Conservation (phyloP, 2,329 filamentous ascomycete species). For the Pleomassaria siparia region DNA sequence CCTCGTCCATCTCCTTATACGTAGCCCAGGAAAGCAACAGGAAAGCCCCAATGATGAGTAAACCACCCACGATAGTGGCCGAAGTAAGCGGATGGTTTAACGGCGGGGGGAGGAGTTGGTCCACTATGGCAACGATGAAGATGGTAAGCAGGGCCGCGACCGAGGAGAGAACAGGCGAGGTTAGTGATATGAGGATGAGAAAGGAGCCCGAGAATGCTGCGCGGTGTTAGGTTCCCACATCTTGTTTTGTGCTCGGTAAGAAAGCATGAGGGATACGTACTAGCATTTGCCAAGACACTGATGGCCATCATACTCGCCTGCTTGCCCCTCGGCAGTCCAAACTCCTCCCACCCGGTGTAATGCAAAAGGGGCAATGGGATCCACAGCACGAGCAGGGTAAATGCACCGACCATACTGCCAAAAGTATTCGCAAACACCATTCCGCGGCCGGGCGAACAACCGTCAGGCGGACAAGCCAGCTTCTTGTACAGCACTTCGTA, state of each 20-base stretch:
- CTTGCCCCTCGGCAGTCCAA: constrained; percentile 76
- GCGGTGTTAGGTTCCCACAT: constrained; percentile 8
- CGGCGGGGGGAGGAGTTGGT: constrained; percentile 74
- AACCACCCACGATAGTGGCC: constrained; percentile 78
- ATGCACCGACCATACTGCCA: constrained; percentile 80
- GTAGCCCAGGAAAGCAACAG: constrained; percentile 86
- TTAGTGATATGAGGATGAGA: constrained; percentile 88
- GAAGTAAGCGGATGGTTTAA: constrained; percentile 71
- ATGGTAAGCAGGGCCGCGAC: constrained; percentile 94
- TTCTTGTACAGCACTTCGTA: constrained; percentile 98
- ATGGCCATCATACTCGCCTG: constrained; percentile 79
- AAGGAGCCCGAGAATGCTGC: constrained; percentile 84
- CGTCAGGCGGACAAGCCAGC: constrained; percentile 88
- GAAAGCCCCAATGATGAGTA: constrained; percentile 87
- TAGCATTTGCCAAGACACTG: constrained; percentile 83
- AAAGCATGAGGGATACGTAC: constrained; percentile 46
- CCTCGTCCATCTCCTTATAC: constrained; percentile 89
- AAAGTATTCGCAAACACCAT: constrained; percentile 96
- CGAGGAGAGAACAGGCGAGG: constrained; percentile 86
- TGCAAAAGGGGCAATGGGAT: constrained; percentile 86
- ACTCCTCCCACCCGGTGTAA: constrained; percentile 73
- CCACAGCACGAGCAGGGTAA: constrained; percentile 88
- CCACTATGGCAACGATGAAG: constrained; percentile 90
- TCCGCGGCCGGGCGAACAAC: constrained; percentile 78
- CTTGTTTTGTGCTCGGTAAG: neutral